Base-by-base conservation (phyloP, 2,329 filamentous ascomycete genomes). In the Penicillium sp. region DNA sequence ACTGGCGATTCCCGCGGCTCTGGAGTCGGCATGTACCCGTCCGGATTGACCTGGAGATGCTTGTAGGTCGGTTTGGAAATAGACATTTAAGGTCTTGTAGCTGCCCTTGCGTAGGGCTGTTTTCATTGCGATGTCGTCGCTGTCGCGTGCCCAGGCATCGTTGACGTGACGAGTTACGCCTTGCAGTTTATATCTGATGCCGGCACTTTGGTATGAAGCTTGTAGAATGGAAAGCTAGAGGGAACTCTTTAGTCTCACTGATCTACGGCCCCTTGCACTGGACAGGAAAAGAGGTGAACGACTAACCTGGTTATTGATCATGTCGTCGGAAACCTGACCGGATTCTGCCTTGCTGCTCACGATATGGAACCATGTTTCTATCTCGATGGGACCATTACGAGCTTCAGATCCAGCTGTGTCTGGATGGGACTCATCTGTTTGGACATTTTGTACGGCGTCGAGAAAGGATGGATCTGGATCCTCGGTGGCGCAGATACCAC, bases 51-150 rank as follows among this genome's bases (percentile, higher is more conserved):
- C 59, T 5, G 63, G 43, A 4, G 65, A 55, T 0, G 63, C 55
- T 26, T 73, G 66, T 13, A 84, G 73, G 49, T 84, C 74, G 26
- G 78, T 80, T 66, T 84, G 80, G 71, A 84, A 84, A 70, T 84
- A 85, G 52, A 85, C 71, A 65, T 85, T 85, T 29, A 84, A 73
- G 1, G 77, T 76, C 32, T 61, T 55, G 67, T 85, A 85, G 32
- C 66, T 77, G 45, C 83, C 82, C 51, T 75, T 69, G 18, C 81
- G 80, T 2, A 84, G 76, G 2, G 76, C 66, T 20, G 68, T 64
- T 65, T 84, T 85, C 78, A 84, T 81, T 8, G 56, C 72, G 40
- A 76, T 63, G 56, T 79, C 77, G 61, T 78, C 75, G 20, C 65
- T 66, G 49, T 76, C 78, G 27, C 71, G 72, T 26, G 82, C 81